Conservation (phyloP, 768 basidiomycete species). For the Xanthoconium stramineum region DNA sequence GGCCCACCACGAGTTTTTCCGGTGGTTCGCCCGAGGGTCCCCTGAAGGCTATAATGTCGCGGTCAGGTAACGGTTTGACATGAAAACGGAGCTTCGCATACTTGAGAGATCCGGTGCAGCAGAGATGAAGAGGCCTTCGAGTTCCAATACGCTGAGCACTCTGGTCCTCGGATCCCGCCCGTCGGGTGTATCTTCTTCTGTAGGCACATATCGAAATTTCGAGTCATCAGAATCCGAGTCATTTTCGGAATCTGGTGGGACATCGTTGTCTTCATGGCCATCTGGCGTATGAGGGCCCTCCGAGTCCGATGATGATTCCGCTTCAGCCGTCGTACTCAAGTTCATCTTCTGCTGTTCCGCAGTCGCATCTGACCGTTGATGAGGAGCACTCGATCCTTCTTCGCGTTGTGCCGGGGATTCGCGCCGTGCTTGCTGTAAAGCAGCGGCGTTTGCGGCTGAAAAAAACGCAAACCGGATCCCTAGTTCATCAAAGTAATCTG, state of each 20-base stretch:
- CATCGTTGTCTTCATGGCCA: conserved; percentile 29
- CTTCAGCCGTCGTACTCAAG: conserved; percentile 3
- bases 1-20: conserved; percentile 71
- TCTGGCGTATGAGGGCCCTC: conserved; percentile 27
- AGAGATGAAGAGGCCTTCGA: conserved; percentile 77
- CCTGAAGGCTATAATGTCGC: conserved; percentile 51
- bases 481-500: conserved; percentile 81
- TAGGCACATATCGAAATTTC: conserved; percentile 46
- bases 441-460: conserved; percentile 85
- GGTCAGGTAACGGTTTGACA: background rate
- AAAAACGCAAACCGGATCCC: conserved; percentile 85
- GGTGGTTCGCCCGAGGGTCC: conserved; percentile 56
- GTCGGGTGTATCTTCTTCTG: conserved; percentile 52
- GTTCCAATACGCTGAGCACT: conserved; percentile 80
- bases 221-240: conserved; percentile 35
- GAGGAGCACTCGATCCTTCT: conserved; percentile 14
- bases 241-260: conserved; percentile 24
- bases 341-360: background rate
- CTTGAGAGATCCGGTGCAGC: conserved; percentile 70
- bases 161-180: conserved; percentile 62
- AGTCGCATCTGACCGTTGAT: background rate
- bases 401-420: conserved; percentile 37
- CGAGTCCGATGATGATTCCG: conserved; percentile 33
- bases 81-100: conserved; percentile 33
- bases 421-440: conserved; percentile 72